Evolutionary conservation across 345 rosid species (phyloP), one percentile per base, ranked within the genome.

Genomic region (Salix dunnii): DNA sequence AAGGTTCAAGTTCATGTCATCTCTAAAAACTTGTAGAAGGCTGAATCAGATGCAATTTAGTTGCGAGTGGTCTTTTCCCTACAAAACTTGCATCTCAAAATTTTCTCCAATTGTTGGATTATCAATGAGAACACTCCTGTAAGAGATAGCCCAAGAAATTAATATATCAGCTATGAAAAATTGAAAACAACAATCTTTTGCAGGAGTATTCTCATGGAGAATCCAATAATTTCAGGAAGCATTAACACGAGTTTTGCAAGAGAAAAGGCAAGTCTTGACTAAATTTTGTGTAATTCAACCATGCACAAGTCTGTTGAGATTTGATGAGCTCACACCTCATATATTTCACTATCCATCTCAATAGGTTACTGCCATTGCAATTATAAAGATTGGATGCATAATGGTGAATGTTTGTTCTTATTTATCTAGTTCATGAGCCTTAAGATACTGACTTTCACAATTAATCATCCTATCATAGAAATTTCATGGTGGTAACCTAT

Each of bases 101-200:
- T 70, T 81, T 86, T 85, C 84, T 86, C 94, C 82, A 93, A 71
- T 48, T 60, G 82, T 63, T 85, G 87, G 70, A 96, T 82, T 73
- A 87, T 78, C 18, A 79, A 72, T 43, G 93, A 78, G 78, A 94
- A 89, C 70, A 83, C 53, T 76, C 92, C 94, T 94, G 89, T 87
- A 83, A 78, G 79, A 17, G 42, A 46, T 23, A 74, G 30, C 6
- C 28, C 31, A 40, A 33, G 58, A 51, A 7, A 18, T 51, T 6
- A 42, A 42, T 42, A 51, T 20, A 18, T 20, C 58, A 51, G 3
- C n/a, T 20, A 20, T 2, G 58, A 51, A 20, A 51, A 51, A 18
- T 46, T 51, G 9, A 51, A 51, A 20, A 51, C 58, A 20, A 20
- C 23, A 18, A 20, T 51, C n/a, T 6, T 51, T 20, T 51, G 23